A percentile compares a stretch with the other conserved stretches of the same genome.
These are phyloP conservation scores for Geotrichum australiense DNA, from an alignment of 1,139 yeast species.

Conservation along the genomic window DNA sequence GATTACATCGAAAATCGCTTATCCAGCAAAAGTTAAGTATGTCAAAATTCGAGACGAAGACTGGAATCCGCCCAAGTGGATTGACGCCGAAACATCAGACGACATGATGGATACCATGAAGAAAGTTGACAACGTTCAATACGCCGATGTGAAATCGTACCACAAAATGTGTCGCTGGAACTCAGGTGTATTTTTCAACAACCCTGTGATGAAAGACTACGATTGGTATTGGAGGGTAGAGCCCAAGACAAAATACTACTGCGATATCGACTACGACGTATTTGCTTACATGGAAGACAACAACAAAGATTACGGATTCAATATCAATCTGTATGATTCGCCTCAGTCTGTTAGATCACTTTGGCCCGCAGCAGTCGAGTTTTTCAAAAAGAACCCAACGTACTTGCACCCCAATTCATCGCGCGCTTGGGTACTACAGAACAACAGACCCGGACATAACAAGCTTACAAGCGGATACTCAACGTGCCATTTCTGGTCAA, in stretches of 20 bases:
- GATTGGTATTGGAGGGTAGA: conserved; percentile 76
- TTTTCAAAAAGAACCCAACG: conserved; percentile 49
- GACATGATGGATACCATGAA: conserved; percentile 38
- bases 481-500: conserved; percentile 84
- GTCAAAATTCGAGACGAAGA: conserved; percentile 44
- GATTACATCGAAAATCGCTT: conserved; percentile 28
- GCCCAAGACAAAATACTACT: conserved; percentile 62
- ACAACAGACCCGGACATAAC: conserved; percentile 38
- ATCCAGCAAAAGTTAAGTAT: conserved; percentile 51
- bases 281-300: conserved; percentile 66
- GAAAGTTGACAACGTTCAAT: conserved; percentile 47
- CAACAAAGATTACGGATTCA: conserved; percentile 61
- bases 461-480: conserved; percentile 59
- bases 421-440: conserved; percentile 63
- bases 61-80: conserved; percentile 61
- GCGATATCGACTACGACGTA: conserved; percentile 66
- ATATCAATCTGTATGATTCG: conserved; percentile 59
- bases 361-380: conserved; percentile 65
- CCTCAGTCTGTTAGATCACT: conserved; percentile 54
- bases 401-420: conserved; percentile 63
- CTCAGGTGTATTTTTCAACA: conserved; percentile 54
- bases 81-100: conserved; percentile 42
- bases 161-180: conserved; percentile 78
- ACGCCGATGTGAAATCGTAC: conserved; percentile 56
- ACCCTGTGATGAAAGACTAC: conserved; percentile 51